Evolutionary conservation across 768 basidiomycete species (phyloP).

Genomic region (Epithele typhae): DNA sequence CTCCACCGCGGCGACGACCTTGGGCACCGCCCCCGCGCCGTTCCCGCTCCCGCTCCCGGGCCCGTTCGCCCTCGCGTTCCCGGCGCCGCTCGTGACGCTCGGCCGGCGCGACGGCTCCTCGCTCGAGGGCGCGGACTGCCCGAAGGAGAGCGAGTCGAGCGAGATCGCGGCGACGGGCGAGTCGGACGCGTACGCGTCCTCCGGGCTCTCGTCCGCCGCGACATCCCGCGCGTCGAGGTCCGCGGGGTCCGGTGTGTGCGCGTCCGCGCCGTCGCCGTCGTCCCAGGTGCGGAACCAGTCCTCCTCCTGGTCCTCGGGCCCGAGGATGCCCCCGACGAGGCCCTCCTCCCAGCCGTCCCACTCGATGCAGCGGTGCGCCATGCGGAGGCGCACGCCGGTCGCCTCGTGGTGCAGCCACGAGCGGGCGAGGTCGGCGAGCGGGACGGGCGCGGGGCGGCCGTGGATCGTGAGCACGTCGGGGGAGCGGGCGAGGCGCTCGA

Average conservation of each 20-base stretch:
- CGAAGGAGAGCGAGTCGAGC: not conserved
- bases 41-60: conserved; percentile 21
- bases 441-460: conserved; percentile 14
- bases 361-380: conserved; percentile 77
- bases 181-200: conserved; percentile 2
- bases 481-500: conserved; percentile 42
- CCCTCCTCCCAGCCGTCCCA: conserved; percentile 95
- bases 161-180: conserved; percentile 1
- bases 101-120: not conserved
- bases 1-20: conserved; percentile 45
- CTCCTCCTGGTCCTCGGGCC: conserved; percentile 63
- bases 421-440: conserved; percentile 43
- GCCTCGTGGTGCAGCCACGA: conserved; percentile 78
- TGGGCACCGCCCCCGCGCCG: conserved; percentile 40
- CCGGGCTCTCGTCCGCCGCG: not conserved
- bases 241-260: not conserved
- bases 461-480: conserved; percentile 16
- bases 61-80: conserved; percentile 3
- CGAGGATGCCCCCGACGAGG: conserved; percentile 68
- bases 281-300: conserved; percentile 59
- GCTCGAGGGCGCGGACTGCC: not conserved
- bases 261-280: conserved; percentile 9
- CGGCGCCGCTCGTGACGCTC: not conserved
- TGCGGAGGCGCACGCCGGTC: conserved; percentile 58
- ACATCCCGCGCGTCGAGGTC: not conserved